phyloP scores from a whole-genome alignment of 1,284 basidiomycete genomes.

The Tilletia walkeri region DNA sequence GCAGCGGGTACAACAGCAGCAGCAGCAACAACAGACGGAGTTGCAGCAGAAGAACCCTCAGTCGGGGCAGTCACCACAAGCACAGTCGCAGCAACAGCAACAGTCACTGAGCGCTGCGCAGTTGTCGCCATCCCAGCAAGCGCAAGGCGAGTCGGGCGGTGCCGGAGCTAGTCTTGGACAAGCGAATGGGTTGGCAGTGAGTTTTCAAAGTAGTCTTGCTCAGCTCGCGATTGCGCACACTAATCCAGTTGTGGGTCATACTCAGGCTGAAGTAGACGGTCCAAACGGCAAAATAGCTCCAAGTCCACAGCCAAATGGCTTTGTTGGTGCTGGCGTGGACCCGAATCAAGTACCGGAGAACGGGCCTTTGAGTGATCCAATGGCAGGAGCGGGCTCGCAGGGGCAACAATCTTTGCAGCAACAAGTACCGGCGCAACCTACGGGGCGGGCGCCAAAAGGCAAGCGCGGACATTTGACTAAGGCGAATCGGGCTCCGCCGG shows the following conservation, averaged over 20 bases:
- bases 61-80: neutral
- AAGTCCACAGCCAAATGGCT: conserved; percentile 13
- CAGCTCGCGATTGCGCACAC: no score
- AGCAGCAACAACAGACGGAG: conserved; percentile 19
- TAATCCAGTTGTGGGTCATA: no score
- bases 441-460: conserved; percentile 25
- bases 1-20: conserved; percentile 18
- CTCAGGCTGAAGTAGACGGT: neutral
- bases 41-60: conserved; percentile 7
- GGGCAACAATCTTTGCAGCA: conserved; percentile 24
- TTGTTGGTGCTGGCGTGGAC: conserved; percentile 18
- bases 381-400: conserved; percentile 30
- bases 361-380: conserved; percentile 22
- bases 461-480: conserved; percentile 31
- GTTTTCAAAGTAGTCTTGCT: no score
- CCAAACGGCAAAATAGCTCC: neutral
- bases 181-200: no score
- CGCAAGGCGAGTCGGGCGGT: conserved; percentile 12
- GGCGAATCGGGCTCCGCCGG: conserved; percentile 46
- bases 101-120: conserved; percentile 7
- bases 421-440: conserved; percentile 25
- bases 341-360: neutral
- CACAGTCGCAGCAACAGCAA: neutral
- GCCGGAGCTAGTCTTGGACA: neutral
- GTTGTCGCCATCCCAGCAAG: conserved; percentile 1